phyloP scores from a whole-genome alignment of 257 asterid species.

The Solanum dulcamara region DNA sequence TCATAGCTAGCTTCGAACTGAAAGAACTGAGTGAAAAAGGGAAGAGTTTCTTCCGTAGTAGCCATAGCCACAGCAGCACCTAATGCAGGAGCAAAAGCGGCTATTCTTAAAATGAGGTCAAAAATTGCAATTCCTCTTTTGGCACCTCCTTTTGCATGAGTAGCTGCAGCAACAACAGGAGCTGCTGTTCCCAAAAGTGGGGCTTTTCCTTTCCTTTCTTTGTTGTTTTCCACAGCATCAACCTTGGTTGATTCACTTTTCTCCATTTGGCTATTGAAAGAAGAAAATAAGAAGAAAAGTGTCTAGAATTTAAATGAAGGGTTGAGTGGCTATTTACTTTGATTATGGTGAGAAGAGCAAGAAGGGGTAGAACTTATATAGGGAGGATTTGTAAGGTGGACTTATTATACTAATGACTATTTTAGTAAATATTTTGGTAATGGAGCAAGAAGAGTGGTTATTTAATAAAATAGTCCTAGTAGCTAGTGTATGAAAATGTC shows the following conservation, averaged over 20 bases:
- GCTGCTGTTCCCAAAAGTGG: constrained; percentile 39
- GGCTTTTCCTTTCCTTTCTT: constrained; percentile 72
- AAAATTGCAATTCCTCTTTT: constrained; percentile 36
- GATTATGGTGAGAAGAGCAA: constrained; percentile 20
- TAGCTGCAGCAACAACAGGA: neutral
- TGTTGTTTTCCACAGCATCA: constrained; percentile 51
- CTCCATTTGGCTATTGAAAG: constrained; percentile 19
- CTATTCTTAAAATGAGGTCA: constrained; percentile 59
- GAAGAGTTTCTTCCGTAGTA: constrained; percentile 79
- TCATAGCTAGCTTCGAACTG: constrained; percentile 82
- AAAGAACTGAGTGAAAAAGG: constrained; percentile 87
- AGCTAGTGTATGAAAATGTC: neutral
- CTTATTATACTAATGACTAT: neutral
- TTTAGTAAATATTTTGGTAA: neutral
- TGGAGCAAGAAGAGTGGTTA: constrained; percentile 14
- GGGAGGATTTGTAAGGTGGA: neutral
- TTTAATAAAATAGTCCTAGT: neutral
- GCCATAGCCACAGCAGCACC: constrained; percentile 69
- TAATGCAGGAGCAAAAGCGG: constrained; percentile 51
- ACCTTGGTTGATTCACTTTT: constrained; percentile 43
- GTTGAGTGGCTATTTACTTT: neutral
- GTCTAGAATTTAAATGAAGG: neutral
- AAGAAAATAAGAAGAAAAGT: neutral
- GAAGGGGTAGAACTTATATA: constrained; percentile 8
- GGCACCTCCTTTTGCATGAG: constrained; percentile 20